Conservation (phyloP, 2,329 filamentous ascomycete species). For the Celoporthe dispersa region DNA sequence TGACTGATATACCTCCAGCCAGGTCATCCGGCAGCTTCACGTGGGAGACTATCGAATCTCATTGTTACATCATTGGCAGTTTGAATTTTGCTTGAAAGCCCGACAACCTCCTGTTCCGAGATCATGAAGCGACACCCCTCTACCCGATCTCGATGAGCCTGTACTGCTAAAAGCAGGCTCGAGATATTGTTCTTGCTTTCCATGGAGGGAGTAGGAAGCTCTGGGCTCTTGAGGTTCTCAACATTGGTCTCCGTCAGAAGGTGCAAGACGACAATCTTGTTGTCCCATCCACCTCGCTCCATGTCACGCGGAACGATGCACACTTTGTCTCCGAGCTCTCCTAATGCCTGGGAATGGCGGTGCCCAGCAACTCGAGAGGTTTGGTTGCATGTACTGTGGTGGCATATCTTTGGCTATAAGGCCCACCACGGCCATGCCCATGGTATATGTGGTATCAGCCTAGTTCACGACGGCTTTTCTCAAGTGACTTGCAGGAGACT, state of each 20-base stretch:
- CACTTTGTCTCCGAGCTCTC: constrained; percentile 8
- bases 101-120: no score
- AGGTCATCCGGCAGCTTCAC: constrained; percentile 1
- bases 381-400: no score
- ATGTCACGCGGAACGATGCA: neutral
- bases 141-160: neutral
- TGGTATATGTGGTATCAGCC: neutral
- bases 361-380: no score
- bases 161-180: neutral
- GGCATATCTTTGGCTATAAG: no score
- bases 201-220: neutral
- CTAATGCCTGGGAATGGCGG: constrained; percentile 1
- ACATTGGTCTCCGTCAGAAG: constrained; percentile 6
- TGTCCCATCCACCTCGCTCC: neutral
- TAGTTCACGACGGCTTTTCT: neutral
- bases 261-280: neutral
- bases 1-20: neutral
- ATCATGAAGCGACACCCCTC: neutral
- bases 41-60: constrained; percentile 5
- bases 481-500: neutral
- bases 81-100: neutral
- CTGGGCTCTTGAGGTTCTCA: neutral
- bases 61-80: constrained; percentile 10
- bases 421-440: neutral
- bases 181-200: neutral